A percentile compares a stretch with the other conserved stretches of the same genome.
Conservation (phyloP, 495 filamentous ascomycete species). For the Penicillium arizonense region DNA sequence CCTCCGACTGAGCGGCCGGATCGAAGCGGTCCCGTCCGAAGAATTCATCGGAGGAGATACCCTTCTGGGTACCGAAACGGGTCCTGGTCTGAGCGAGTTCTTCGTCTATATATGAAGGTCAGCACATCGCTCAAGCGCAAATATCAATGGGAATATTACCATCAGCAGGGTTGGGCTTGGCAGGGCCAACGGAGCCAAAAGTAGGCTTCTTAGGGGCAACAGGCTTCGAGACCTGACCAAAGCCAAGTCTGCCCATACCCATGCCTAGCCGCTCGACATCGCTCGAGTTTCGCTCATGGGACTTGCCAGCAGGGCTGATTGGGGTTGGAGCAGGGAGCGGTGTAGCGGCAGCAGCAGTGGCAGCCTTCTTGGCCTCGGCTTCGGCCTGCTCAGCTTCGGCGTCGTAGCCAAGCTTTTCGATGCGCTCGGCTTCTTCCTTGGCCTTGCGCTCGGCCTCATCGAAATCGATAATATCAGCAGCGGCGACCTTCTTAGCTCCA, state of each 20-base stretch:
- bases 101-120: conserved; percentile 28
- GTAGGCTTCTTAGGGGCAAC: conserved; percentile 71
- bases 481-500: conserved; percentile 85
- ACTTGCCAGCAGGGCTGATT: conserved; percentile 58
- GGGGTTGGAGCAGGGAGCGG: conserved; percentile 72
- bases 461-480: conserved; percentile 80
- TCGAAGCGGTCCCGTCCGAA: conserved; percentile 90
- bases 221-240: conserved; percentile 75
- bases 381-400: conserved; percentile 78
- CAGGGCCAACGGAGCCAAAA: conserved; percentile 81
- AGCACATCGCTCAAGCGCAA: conserved; percentile 1
- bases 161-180: conserved; percentile 54
- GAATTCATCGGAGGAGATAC: conserved; percentile 97
- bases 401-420: conserved; percentile 97
- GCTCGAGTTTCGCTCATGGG: conserved; percentile 58
- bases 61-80: conserved; percentile 83
- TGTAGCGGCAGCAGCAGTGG: conserved; percentile 46
- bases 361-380: conserved; percentile 51
- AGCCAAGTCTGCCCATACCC: conserved; percentile 84
- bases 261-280: conserved; percentile 91
- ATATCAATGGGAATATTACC: conserved; percentile 49
- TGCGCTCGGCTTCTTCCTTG: conserved; percentile 94
- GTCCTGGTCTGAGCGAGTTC: conserved; percentile 36
- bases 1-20: conserved; percentile 75
- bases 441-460: conserved; percentile 96